phyloP scores from a whole-genome alignment of 352 stramenopile species.

The Saprolegnia diclina region DNA sequence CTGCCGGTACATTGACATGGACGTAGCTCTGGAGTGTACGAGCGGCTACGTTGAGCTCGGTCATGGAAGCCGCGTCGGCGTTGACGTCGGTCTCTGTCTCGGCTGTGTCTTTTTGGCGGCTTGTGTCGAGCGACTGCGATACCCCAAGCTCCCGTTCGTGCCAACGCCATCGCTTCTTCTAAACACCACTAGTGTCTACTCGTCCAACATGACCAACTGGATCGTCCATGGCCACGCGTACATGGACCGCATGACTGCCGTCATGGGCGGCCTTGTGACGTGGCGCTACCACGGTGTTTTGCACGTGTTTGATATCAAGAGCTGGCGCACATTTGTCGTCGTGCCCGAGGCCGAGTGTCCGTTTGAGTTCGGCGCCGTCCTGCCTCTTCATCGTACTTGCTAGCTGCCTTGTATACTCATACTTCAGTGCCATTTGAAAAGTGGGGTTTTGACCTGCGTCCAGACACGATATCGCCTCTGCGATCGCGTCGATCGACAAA shows the following conservation, averaged over 20 bases:
- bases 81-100: not conserved
- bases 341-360: no score
- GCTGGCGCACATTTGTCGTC: not conserved
- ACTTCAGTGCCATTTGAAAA: no score
- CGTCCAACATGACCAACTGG: not conserved
- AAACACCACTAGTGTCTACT: not conserved
- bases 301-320: constrained; percentile 17
- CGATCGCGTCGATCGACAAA: no score
- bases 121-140: not conserved
- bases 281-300: not conserved
- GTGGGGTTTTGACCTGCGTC: no score
- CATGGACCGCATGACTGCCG: constrained; percentile 7
- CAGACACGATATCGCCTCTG: no score
- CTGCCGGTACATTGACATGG: constrained; percentile 34
- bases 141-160: not conserved
- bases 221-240: not conserved
- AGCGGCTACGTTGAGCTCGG: constrained; percentile 14
- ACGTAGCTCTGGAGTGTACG: constrained; percentile 23
- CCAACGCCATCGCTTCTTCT: not conserved
- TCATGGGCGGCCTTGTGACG: constrained; percentile 4
- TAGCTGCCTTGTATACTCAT: no score
- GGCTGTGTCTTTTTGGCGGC: not conserved
- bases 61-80: not conserved
- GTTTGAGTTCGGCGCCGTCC: no score
- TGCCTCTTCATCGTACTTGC: no score